A percentile compares a stretch with the other conserved stretches of the same genome.
These are phyloP conservation scores for Styphnolobium japonicum DNA, from an alignment of 306 rosid species.

Conservation along the genomic window DNA sequence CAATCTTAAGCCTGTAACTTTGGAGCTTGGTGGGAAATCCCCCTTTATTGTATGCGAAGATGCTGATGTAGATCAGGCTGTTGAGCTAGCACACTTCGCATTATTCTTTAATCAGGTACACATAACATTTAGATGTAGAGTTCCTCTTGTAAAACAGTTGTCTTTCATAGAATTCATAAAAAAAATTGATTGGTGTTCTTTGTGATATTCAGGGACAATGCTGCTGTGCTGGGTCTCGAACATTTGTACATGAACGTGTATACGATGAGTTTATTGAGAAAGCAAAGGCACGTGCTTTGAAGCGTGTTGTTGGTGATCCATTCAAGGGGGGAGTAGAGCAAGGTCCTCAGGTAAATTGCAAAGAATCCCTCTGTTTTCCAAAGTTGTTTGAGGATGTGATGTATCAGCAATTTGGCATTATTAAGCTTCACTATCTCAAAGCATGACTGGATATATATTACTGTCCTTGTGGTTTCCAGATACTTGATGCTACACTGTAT, in stretches of 20 bases:
- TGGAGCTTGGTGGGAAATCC: conserved; percentile 90
- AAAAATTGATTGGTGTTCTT: neutral
- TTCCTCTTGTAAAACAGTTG: neutral
- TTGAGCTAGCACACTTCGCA: conserved; percentile 73
- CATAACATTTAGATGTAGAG: neutral
- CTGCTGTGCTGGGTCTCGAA: conserved; percentile 87
- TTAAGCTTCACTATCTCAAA: too few species aligned
- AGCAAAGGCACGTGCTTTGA: conserved; percentile 63
- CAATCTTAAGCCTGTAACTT: conserved; percentile 71
- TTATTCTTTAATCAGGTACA: conserved; percentile 73
- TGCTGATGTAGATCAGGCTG: conserved; percentile 76
- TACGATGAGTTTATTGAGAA: conserved; percentile 73
- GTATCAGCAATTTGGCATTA: neutral
- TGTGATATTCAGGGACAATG: conserved; percentile 72
- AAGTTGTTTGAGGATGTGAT: neutral
- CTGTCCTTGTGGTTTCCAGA: too few species aligned
- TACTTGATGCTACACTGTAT: neutral
- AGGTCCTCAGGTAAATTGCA: conserved; percentile 94
- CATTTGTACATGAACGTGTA: conserved; percentile 72
- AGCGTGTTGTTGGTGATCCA: conserved; percentile 82
- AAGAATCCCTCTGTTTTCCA: too few species aligned
- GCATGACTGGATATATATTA: too few species aligned
- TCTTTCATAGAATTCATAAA: neutral
- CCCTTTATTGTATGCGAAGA: conserved; percentile 76
- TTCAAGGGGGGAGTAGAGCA: conserved; percentile 69